These are phyloP conservation scores for Rubia tinctorum DNA, from an alignment of 305 asterid genomes.

Conservation along the genomic window DNA sequence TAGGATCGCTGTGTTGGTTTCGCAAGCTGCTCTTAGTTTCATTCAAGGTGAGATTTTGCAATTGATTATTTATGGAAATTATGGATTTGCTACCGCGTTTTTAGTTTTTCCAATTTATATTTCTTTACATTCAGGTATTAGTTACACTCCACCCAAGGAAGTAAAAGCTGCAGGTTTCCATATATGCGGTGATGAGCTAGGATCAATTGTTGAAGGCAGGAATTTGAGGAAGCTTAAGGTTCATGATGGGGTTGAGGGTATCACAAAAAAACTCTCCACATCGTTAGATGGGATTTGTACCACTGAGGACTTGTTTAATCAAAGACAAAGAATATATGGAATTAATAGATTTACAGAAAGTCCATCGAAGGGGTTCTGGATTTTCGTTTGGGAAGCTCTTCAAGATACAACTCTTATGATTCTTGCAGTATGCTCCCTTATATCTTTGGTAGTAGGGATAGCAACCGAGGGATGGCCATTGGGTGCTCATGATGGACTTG, in stretches of 20 bases:
- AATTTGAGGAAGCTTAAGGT: constrained; percentile 61
- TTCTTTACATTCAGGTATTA: constrained; percentile 56
- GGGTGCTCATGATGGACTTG: constrained; percentile 98
- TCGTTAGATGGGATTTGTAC: constrained; percentile 60
- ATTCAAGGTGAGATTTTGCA: constrained; percentile 60
- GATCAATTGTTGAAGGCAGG: constrained; percentile 81
- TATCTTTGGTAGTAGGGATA: constrained; percentile 82
- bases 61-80: constrained; percentile 10
- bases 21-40: constrained; percentile 92
- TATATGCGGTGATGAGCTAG: constrained; percentile 81
- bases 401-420: constrained; percentile 99
- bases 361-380: constrained; percentile 85
- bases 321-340: constrained; percentile 63
- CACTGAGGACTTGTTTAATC: constrained; percentile 51
- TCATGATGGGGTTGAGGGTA: constrained; percentile 81
- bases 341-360: constrained; percentile 78
- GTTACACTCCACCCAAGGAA: constrained; percentile 65
- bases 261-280: constrained; percentile 66
- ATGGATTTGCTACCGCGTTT: constrained; percentile 10
- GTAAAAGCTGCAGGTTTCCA: constrained; percentile 73
- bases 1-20: constrained; percentile 86
- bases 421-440: constrained; percentile 80
- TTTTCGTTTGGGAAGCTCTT: constrained; percentile 94
- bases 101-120: constrained; percentile 1
- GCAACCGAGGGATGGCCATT: constrained; percentile 98